Evolutionary conservation across 129 eudicot genomes (phyloP).

Genomic region (Tagetes erecta): DNA sequence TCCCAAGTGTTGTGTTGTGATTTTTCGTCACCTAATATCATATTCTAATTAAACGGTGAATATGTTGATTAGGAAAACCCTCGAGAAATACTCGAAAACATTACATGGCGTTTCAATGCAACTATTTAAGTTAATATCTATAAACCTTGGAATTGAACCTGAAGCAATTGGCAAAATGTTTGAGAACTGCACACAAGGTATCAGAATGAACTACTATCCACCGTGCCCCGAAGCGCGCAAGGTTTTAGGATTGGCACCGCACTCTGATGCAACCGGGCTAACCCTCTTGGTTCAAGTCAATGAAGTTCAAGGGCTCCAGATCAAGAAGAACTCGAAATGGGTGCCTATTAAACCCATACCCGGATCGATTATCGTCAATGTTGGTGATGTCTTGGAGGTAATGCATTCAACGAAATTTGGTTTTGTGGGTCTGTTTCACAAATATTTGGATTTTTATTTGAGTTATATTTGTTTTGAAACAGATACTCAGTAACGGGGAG

Average conservation of each 20-base stretch:
- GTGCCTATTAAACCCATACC: conserved; percentile 47
- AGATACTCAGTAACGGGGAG: conserved; percentile 56
- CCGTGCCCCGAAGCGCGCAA: conserved; percentile 51
- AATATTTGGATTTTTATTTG: neutral
- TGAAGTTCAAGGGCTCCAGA: conserved; percentile 56
- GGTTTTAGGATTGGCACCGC: conserved; percentile 51
- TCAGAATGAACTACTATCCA: conserved; percentile 62
- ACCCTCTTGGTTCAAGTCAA: conserved; percentile 55
- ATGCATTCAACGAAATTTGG: neutral
- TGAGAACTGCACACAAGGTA: conserved; percentile 50
- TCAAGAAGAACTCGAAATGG: conserved; percentile 49
- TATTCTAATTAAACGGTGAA: too few species aligned
- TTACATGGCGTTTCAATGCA: conserved; percentile 24
- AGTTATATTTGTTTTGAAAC: neutral
- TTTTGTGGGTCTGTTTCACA: neutral
- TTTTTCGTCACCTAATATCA: too few species aligned
- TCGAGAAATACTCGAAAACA: conserved; percentile 40
- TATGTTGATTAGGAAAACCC: conserved; percentile 40
- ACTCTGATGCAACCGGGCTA: conserved; percentile 52
- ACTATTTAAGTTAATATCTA: conserved; percentile 36
- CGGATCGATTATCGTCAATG: conserved; percentile 45
- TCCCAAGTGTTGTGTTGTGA: too few species aligned
- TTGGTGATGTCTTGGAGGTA: too few species aligned
- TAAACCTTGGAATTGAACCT: conserved; percentile 37
- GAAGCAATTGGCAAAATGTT: conserved; percentile 26